phyloP scores from a whole-genome alignment of 2,329 filamentous ascomycete species.

The Xylariomycetidae sp. region DNA sequence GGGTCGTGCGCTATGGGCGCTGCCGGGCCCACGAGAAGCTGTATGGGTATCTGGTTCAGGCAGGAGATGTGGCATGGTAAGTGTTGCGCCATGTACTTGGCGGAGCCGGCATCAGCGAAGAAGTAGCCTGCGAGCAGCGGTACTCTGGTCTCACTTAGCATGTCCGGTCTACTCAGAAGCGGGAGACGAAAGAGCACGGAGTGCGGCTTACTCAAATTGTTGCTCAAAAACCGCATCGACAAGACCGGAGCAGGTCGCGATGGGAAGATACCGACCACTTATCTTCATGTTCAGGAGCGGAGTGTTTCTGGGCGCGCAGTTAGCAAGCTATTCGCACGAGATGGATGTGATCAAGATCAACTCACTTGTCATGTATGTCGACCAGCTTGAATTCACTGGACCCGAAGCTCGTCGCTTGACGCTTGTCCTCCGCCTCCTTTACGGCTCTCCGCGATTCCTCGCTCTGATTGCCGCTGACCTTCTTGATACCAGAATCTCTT shows the following conservation, averaged over 20 bases:
- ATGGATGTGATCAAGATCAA: neutral
- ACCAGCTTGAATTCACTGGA: slow-evolving; percentile 19
- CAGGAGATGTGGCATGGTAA: slow-evolving; percentile 43
- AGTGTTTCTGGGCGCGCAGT: slow-evolving; percentile 12
- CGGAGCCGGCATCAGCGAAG: slow-evolving; percentile 42
- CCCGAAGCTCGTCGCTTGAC: slow-evolving; percentile 19
- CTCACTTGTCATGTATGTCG: slow-evolving; percentile 21
- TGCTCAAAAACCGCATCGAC: slow-evolving; percentile 23
- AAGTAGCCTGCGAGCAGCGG: slow-evolving; percentile 43
- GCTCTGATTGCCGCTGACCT: slow-evolving; percentile 12
- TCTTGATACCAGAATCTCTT: slow-evolving; percentile 7
- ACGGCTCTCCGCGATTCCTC: slow-evolving; percentile 15
- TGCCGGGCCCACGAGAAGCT: slow-evolving; percentile 41
- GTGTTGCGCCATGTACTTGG: slow-evolving; percentile 56
- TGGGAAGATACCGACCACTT: slow-evolving; percentile 20
- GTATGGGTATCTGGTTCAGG: slow-evolving; percentile 51
- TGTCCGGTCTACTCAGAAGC: neutral
- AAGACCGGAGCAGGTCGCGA: slow-evolving; percentile 20
- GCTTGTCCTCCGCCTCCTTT: slow-evolving; percentile 19
- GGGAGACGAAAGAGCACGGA: no score
- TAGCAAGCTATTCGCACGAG: no score
- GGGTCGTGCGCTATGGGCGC: slow-evolving; percentile 24
- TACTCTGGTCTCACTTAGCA: no score
- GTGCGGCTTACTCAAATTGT: slow-evolving; percentile 19
- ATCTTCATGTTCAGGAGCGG: slow-evolving; percentile 19